Conservation (phyloP, 768 basidiomycete species). For the Russula dissimulans region DNA sequence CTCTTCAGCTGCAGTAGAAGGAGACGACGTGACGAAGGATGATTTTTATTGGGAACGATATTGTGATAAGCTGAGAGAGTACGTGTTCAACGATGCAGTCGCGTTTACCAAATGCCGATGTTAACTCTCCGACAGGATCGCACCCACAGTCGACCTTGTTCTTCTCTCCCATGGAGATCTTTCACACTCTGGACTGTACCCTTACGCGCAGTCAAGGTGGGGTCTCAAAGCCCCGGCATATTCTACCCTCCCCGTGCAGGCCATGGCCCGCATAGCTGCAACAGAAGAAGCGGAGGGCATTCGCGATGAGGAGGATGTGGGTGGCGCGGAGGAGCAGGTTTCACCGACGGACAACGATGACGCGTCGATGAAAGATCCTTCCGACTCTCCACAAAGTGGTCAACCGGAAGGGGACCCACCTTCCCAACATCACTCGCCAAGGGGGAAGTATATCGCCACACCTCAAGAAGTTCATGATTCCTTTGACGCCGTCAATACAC, state of each 20-base stretch:
- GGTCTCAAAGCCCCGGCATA: slow-evolving; percentile 86
- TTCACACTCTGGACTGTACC: slow-evolving; percentile 81
- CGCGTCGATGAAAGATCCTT: slow-evolving; percentile 22
- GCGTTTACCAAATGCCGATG: neutral
- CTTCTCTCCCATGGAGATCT: slow-evolving; percentile 92
- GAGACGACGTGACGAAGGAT: slow-evolving; percentile 26
- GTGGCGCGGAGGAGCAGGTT: neutral
- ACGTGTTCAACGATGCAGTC: slow-evolving; percentile 24
- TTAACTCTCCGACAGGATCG: slow-evolving; percentile 40
- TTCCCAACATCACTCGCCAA: slow-evolving; percentile 17
- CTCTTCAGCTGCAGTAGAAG: slow-evolving; percentile 21
- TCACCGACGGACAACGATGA: slow-evolving; percentile 1
- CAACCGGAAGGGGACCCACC: slow-evolving; percentile 24
- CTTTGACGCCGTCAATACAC: slow-evolving; percentile 83
- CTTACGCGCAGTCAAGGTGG: slow-evolving; percentile 85
- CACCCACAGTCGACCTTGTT: slow-evolving; percentile 80
- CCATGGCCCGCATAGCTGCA: slow-evolving; percentile 88
- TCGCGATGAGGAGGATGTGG: slow-evolving; percentile 63
- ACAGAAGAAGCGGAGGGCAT: slow-evolving; percentile 82
- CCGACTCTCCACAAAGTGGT: slow-evolving; percentile 25
- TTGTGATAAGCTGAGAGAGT: slow-evolving; percentile 61
- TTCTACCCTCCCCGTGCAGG: slow-evolving; percentile 89
- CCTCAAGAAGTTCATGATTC: slow-evolving; percentile 83
- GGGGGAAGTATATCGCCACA: slow-evolving; percentile 64
- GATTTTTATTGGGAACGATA: slow-evolving; percentile 52